Evolutionary conservation across 169 alveolate genomes (phyloP).

Genomic region (Plasmodium ovale): DNA sequence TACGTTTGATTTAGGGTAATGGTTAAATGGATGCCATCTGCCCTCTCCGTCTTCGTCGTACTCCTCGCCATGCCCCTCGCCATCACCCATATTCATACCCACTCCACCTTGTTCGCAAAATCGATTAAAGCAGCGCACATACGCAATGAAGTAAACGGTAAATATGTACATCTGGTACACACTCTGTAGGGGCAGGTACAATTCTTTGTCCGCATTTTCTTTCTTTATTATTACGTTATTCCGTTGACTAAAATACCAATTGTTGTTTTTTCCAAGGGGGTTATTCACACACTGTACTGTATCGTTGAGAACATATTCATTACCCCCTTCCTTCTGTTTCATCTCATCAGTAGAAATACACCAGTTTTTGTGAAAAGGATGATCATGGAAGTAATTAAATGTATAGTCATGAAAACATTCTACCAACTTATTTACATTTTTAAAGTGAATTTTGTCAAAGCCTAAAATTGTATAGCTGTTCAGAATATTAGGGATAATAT

Average conservation of each 20-base stretch:
- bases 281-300: constrained; percentile 8
- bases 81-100: background rate
- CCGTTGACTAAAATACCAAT: constrained; percentile 56
- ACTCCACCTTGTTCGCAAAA: background rate
- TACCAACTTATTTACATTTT: constrained; percentile 33
- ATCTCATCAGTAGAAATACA: background rate
- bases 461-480: constrained; percentile 30
- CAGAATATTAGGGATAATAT: constrained; percentile 34
- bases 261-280: constrained; percentile 28
- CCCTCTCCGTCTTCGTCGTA: background rate
- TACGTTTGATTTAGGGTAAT: constrained; percentile 7
- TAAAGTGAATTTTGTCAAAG: constrained; percentile 57
- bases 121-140: constrained; percentile 8
- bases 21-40: background rate
- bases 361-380: background rate
- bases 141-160: constrained; percentile 31
- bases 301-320: background rate
- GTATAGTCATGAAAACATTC: constrained; percentile 51
- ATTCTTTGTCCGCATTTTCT: background rate
- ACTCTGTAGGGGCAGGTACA: constrained; percentile 48
- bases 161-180: constrained; percentile 53
- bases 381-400: constrained; percentile 23
- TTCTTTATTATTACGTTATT: constrained; percentile 27
- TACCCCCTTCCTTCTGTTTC: background rate
- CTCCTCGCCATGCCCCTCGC: background rate